These are phyloP conservation scores for Apiospora aurea DNA, from an alignment of 2,329 filamentous ascomycete genomes.

Conservation along the genomic window DNA sequence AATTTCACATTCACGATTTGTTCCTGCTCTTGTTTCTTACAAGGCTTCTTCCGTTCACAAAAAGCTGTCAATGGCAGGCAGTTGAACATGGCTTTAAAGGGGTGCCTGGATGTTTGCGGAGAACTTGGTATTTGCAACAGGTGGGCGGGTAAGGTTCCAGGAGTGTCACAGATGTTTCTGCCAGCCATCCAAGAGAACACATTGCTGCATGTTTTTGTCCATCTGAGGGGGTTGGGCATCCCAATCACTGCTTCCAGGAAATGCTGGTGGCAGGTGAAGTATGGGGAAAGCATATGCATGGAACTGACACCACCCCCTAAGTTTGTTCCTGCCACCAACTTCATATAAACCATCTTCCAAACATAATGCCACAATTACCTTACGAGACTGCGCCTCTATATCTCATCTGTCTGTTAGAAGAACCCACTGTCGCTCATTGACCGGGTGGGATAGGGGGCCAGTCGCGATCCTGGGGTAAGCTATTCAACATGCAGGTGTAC, in stretches of 20 bases:
- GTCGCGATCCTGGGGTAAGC: too few relatives aligned
- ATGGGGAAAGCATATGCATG: not conserved
- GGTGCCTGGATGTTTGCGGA: not conserved
- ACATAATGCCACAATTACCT: not conserved
- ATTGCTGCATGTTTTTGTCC: not conserved
- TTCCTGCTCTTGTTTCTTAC: not conserved
- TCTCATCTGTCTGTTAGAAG: too few relatives aligned
- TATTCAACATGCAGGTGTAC: too few relatives aligned
- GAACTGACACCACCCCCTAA: not conserved
- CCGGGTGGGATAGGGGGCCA: too few relatives aligned
- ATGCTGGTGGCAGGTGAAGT: not conserved
- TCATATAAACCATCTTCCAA: not conserved
- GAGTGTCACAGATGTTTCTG: not conserved
- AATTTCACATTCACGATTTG: not conserved
- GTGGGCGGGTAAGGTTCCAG: not conserved
- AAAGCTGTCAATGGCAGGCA: not conserved
- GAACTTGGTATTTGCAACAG: not conserved
- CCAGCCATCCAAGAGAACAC: not conserved
- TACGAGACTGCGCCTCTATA: too few relatives aligned
- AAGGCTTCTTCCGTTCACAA: not conserved
- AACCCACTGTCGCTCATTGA: too few relatives aligned
- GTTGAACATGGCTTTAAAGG: not conserved
- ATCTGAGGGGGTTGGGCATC: not conserved
- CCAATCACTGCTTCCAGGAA: not conserved
- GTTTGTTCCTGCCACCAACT: not conserved